phyloP scores from a whole-genome alignment of 1,284 basidiomycete genomes.

The Ustanciosporium gigantosporum region DNA sequence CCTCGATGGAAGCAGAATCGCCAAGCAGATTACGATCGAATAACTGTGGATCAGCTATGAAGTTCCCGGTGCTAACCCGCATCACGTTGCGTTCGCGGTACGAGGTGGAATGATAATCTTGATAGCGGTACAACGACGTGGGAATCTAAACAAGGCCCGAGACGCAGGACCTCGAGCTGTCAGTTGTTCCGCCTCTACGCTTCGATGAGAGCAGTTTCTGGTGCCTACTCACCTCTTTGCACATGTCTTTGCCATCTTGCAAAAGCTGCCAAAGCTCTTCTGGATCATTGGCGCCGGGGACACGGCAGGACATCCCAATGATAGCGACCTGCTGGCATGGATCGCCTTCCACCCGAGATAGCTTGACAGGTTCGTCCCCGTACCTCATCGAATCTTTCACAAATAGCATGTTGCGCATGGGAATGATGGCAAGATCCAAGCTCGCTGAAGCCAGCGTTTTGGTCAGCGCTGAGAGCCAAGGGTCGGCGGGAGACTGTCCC shows the following conservation, averaged over 20 bases:
- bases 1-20: constrained; percentile 2
- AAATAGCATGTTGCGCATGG: constrained; percentile 15
- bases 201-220: too few relatives aligned
- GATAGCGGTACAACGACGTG: constrained; percentile 20
- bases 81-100: constrained; percentile 44
- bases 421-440: constrained; percentile 1
- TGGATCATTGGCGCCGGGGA: constrained; percentile 35
- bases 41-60: constrained; percentile 11
- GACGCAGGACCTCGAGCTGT: too few relatives aligned
- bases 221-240: constrained; percentile 25
- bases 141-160: too few relatives aligned
- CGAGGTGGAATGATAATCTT: constrained; percentile 34
- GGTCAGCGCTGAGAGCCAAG: neutral
- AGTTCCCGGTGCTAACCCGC: constrained; percentile 36
- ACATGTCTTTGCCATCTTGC: constrained; percentile 26
- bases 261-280: constrained; percentile 38
- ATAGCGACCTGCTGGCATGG: constrained; percentile 36
- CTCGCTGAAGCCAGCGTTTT: neutral
- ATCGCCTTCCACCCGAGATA: constrained; percentile 28
- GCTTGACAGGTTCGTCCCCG: constrained; percentile 25
- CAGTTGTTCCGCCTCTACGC: too few relatives aligned
- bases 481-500: constrained; percentile 8
- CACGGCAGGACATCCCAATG: constrained; percentile 40
- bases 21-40: constrained; percentile 29
- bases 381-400: constrained; percentile 16